A percentile compares a stretch with the other conserved stretches of the same genome.
Evolutionary conservation across 257 asterid species (phyloP).

Genomic region (Solanum sparsipilum): DNA sequence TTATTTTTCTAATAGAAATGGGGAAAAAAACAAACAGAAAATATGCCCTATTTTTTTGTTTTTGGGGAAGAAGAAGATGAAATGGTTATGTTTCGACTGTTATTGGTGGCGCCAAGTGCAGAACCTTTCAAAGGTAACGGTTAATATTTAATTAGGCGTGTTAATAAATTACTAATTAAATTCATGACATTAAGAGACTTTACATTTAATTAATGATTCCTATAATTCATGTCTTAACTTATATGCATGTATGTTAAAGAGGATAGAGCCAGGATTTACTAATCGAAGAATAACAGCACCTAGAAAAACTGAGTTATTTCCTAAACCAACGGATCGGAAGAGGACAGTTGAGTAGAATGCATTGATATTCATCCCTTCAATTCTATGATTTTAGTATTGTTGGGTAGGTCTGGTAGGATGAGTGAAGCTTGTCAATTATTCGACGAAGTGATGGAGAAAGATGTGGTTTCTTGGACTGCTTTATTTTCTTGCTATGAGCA

Average conservation of each 20-base stretch:
- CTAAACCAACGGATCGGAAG: constrained; percentile 61
- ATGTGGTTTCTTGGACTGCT: constrained; percentile 83
- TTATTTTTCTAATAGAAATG: neutral
- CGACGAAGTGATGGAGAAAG: constrained; percentile 39
- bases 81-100: neutral
- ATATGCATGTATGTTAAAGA: neutral
- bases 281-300: no score
- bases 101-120: neutral
- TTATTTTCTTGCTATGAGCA: constrained; percentile 68
- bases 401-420: constrained; percentile 57
- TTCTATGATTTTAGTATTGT: constrained; percentile 53
- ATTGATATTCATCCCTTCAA: constrained; percentile 22
- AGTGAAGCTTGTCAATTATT: constrained; percentile 51
- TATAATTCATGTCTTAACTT: neutral
- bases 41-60: neutral
- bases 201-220: neutral
- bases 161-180: neutral
- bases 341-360: constrained; percentile 79
- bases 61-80: neutral
- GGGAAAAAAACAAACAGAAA: neutral
- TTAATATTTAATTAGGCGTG: neutral
- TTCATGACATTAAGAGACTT: neutral
- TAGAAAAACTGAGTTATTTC: constrained; percentile 25
- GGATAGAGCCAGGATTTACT: neutral
- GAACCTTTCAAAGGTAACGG: neutral